Conservation (phyloP, 345 rosid genomes). For the Murraya koenigii region DNA sequence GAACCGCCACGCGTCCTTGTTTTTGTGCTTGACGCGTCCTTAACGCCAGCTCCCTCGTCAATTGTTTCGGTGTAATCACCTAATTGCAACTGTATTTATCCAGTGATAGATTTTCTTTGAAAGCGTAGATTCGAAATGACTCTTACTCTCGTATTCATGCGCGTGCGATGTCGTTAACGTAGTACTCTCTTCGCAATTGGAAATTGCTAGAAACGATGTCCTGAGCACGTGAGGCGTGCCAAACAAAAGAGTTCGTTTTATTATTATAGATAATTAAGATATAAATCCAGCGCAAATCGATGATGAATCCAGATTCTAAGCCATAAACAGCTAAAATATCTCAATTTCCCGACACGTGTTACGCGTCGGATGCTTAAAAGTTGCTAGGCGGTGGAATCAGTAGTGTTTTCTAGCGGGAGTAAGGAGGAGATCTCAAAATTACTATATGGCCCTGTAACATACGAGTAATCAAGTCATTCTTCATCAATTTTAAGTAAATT, state of each 20-base stretch:
- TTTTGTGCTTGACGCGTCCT: slow-evolving; percentile 24
- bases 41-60: neutral
- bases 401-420: too few relatives aligned
- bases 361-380: too few relatives aligned
- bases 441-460: too few relatives aligned
- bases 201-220: neutral
- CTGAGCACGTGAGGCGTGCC: neutral
- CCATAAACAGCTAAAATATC: neutral
- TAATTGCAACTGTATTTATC: neutral
- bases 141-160: neutral
- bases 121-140: neutral
- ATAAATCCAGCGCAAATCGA: neutral
- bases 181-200: neutral
- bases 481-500: too few relatives aligned
- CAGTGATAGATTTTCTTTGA: neutral
- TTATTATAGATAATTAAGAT: neutral
- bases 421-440: too few relatives aligned
- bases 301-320: neutral
- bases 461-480: too few relatives aligned
- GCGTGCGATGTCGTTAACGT: neutral
- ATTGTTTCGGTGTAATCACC: slow-evolving; percentile 12
- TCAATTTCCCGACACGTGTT: neutral
- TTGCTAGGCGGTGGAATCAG: too few relatives aligned
- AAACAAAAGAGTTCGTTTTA: neutral
- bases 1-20: slow-evolving; percentile 14